Base-by-base conservation (phyloP, 495 filamentous ascomycete species). In the Acidiella bohemica region DNA sequence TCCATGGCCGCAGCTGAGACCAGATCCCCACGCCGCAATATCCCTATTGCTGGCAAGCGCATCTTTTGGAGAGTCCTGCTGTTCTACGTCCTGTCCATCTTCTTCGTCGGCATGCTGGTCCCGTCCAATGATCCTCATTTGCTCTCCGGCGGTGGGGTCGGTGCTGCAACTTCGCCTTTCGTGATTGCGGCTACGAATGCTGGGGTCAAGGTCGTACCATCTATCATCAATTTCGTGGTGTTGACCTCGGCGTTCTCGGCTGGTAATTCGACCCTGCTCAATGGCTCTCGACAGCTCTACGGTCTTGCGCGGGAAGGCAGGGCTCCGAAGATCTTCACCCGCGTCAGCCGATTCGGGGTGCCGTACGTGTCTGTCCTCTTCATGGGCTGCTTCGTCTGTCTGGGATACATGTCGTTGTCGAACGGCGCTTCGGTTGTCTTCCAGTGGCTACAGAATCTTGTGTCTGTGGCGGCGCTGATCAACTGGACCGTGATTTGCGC, bases 41-140 rank as follows among this genome's bases (percentile, higher is more conserved):
- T 93, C 44, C 84, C 84, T 35, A 68, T 70, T 46, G 85, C 84
- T 5, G 77, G 77, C 9, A 78, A 77, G 30, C 73, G 83, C 38
- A 82, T 84, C 42, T 88, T 93, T 59, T 87, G 81, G 68, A 80
- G 85, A 36, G 81, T 93, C 54, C 55, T 78, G 37, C 71, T 92
- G 64, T 92, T 93, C 67, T 92, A 93, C 60, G n/a, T n/a, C n/a
- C n/a, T n/a, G n/a, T n/a, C n/a, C n/a, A n/a, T n/a, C n/a, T n/a
- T 67, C 3, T 58, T 77, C 17, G 72, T 76, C 42, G 72, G 73
- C 36, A 67, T 77, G 6, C 65, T 70, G 34, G 65, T 71, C 13
- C 55, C 57, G 0, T 60, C 54, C 35, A 51, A 55, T n/a, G n/a
- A n/a, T n/a, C n/a, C n/a, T n/a, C n/a, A n/a, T n/a, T n/a, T n/a